Base-by-base conservation (phyloP, 1,284 basidiomycete genomes). In the Cutaneotrichosporon daszewskae region DNA sequence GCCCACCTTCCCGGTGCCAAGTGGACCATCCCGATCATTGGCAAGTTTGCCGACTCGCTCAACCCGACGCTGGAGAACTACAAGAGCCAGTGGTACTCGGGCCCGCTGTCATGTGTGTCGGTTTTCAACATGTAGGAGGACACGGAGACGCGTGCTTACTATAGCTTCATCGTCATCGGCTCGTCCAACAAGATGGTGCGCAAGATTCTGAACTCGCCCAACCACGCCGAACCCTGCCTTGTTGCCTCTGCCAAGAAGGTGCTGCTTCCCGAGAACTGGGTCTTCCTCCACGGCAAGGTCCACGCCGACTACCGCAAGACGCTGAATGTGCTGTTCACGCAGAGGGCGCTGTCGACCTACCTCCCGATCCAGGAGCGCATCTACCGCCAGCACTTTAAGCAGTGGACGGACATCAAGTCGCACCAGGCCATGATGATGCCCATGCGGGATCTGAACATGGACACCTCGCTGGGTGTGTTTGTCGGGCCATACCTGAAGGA, bases 91-190 rank as follows among this genome's bases (percentile, higher is more conserved):
- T 94, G 89, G 89, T 76, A 84, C 60, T 81, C 84, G 27, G 91
- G 88, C 43, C 78, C 82, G 9, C 77, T 96, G 28, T 85, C 84
- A 55, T 87, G 82, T 12, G 75, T 92, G 49, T 90, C 87, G 60
- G 91, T 96, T 4, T 96, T 96, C 76, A 91, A 96, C 73, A 94
- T 96, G 90, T 87, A 26, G 16, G 11, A 11, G 36, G n/a, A 16
- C 22, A 26, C 25, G 23, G 4, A n/a, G 2, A 6, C 22, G 14
- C 6, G 4, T 24, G 14, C 36, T 37, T 16, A 43, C 22, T 8
- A n/a, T 57, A 95, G 91, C 60, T 96, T 95, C 72, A 95, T 96
- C 64, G 91, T 96, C 58, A 91, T 95, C 79, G 88, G 89, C 18
- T 87, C 91, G 12, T 84, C 85, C 4, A 95, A 89, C 60, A 83